Evolutionary conservation across 1,284 basidiomycete genomes (phyloP), one percentile per base, ranked within the genome.

Genomic region (Ceratobasidium sp.): DNA sequence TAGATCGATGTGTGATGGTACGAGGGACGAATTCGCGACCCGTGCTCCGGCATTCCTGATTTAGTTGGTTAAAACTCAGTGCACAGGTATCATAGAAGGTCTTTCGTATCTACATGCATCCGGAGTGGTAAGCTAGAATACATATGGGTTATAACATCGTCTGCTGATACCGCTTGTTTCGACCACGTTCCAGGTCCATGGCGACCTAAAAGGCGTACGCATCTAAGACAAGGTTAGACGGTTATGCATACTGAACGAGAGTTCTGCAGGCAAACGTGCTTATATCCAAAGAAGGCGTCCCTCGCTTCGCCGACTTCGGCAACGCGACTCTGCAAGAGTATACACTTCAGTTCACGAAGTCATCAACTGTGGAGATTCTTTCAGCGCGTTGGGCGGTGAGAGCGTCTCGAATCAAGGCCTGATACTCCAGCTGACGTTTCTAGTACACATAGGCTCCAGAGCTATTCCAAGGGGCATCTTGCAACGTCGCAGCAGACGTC

Each of bases 1-100:
- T 35, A 26, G 35, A 69, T 39, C 67, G 67, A 3, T 69, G 53
- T 33, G 2, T 26, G 4, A 51, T 68, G 47, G 65, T 68, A n/a
- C n/a, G n/a, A n/a, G n/a, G n/a, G n/a, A n/a, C n/a, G n/a, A n/a
- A n/a, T n/a, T n/a, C n/a, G n/a, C n/a, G n/a, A n/a, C n/a, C n/a
- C n/a, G n/a, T n/a, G n/a, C n/a, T n/a, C n/a, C n/a, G n/a, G n/a
- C n/a, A n/a, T n/a, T n/a, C n/a, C n/a, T n/a, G n/a, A n/a, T n/a
- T n/a, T n/a, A n/a, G n/a, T n/a, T 45, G 42, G n/a, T n/a, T n/a
- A n/a, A n/a, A 42, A 42, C 20, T 8, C 7, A 51, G 49, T 51
- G 4, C 49, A 10, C 49, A 51, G n/a, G 20, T 51, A 6, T 6
- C 17, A 23, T 17, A 51, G 49, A 45, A 17, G 49, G 49, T 20